Percentiles rank a stretch among this genome's conserved stretches.
Conservation (phyloP, 2,329 filamentous ascomycete genomes). For the Phyllosticta ampelicida region DNA sequence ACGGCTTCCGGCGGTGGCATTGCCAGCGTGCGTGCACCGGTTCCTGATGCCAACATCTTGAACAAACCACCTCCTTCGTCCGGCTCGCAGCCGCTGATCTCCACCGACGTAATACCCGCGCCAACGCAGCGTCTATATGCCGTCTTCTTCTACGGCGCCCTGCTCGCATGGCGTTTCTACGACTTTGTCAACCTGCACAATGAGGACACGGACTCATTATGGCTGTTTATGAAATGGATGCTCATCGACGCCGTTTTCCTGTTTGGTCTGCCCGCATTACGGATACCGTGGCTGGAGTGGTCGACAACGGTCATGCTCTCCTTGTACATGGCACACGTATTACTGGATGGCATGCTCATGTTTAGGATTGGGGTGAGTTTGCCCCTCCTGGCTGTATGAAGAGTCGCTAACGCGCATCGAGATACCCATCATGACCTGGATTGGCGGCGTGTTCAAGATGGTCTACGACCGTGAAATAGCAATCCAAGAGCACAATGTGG, state of each 20-base stretch:
- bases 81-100: constrained; percentile 54
- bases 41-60: constrained; percentile 21
- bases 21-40: constrained; percentile 22
- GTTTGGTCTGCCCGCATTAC: constrained; percentile 73
- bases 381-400: background rate
- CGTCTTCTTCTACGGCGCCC: constrained; percentile 61
- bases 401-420: constrained; percentile 23
- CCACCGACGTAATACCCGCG: constrained; percentile 71
- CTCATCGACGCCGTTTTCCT: constrained; percentile 76
- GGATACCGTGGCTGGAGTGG: constrained; percentile 95
- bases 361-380: constrained; percentile 67
- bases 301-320: constrained; percentile 62
- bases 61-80: constrained; percentile 15
- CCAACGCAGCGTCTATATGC: constrained; percentile 86
- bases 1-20: constrained; percentile 14
- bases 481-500: constrained; percentile 87
- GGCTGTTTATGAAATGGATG: constrained; percentile 89
- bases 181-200: constrained; percentile 72
- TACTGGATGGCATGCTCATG: constrained; percentile 80
- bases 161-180: constrained; percentile 77
- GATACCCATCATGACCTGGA: constrained; percentile 63
- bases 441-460: constrained; percentile 63
- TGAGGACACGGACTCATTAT: constrained; percentile 77
- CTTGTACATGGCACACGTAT: constrained; percentile 60
- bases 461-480: constrained; percentile 89